A percentile compares a stretch with the other conserved stretches of the same genome.
Evolutionary conservation across 2,329 filamentous ascomycete species (phyloP).

Genomic region (Emydomyces testavorans): DNA sequence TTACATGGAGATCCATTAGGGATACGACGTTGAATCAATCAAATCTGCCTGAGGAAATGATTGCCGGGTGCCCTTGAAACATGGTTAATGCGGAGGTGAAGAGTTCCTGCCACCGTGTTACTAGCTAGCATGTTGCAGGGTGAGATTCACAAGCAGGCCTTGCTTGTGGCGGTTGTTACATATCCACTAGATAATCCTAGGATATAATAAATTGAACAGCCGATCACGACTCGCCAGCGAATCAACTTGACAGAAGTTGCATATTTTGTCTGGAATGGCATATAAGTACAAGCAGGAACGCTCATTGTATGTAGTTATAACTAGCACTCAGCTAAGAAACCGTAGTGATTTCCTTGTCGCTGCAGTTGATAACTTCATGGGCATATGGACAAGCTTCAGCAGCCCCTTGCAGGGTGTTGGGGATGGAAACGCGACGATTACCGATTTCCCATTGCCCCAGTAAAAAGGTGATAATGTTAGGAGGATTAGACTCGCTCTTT

Average conservation of each 20-base stretch:
- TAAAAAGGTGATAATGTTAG: neutral
- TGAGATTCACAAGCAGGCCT: neutral
- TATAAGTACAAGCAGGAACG: no score
- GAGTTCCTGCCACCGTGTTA: neutral
- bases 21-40: constrained; percentile 1
- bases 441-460: neutral
- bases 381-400: no score
- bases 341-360: neutral
- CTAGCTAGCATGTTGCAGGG: constrained; percentile 4
- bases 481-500: neutral
- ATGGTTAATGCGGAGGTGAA: neutral
- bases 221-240: neutral
- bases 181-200: neutral
- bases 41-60: neutral
- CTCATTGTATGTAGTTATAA: no score
- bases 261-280: neutral
- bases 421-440: neutral
- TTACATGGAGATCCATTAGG: neutral
- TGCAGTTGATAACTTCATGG: neutral
- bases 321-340: no score
- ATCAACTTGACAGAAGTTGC: neutral
- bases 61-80: neutral
- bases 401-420: neutral
- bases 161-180: neutral
- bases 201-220: no score